Evolutionary conservation across 2,329 filamentous ascomycete genomes (phyloP), one percentile per base, ranked within the genome.

Genomic region (Dothistroma pini): DNA sequence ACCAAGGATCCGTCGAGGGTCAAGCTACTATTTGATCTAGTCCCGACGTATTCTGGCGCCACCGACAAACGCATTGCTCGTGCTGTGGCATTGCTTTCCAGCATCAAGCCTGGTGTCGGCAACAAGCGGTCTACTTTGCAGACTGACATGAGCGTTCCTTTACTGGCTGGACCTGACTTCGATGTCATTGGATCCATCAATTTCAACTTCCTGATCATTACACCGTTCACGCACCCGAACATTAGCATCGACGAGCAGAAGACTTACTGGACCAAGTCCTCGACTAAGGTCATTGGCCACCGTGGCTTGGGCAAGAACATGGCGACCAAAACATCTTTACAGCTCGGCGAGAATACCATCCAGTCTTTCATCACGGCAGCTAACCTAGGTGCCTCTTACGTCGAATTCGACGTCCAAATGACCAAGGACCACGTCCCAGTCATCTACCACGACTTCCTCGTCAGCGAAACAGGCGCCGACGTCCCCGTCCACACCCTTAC

Each of bases 351-450:
- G 76, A 99, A 99, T 75, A 99, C 95, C 0, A 83, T 99, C 29
- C 89, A 86, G 68, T 97, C 95, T 0, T 99, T 99, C 77, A 96
- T 97, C 71, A 91, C 93, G 2, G 95, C 95, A 1, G 93, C 93
- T 49, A 97, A 97, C 68, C 77, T 99, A 56, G 95, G 95, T 9
- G 95, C 86, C 12, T 84, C 83, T 10, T 88, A 88, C 68, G 85
- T 89, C 38, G 86, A 89, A 69, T 85, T 86, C 71, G 95, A 99
- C 73, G 95, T 99, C 0, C 95, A 99, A 74, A 81, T 99, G 44
- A 99, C 95, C n/a, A 99, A 99, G 72, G 95, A 99, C 73, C 92
- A 96, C 70, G 92, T 99, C 1, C 95, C 95, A 0, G 93, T 99
- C 66, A 96, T 99, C 70, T 99, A 99, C 73, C 95, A 99, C 73